Conservation (phyloP, 2,329 filamentous ascomycete species). For the Fusarium succisae region DNA sequence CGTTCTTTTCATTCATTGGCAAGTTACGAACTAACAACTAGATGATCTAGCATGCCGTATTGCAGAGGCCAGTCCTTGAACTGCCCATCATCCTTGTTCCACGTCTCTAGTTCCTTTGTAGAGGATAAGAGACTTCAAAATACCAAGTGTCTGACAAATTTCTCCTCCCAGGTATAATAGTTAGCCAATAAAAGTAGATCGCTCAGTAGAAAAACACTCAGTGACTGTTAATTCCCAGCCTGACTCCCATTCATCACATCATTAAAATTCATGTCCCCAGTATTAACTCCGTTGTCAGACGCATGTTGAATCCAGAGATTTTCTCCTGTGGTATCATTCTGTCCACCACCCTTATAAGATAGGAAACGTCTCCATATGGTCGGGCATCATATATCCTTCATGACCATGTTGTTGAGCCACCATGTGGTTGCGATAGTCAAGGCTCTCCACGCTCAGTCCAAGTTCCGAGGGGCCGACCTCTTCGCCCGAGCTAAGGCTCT, state of each 20-base stretch:
- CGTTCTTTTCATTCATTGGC: not conserved
- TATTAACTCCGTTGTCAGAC: slow-evolving; percentile 25
- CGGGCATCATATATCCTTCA: slow-evolving; percentile 39
- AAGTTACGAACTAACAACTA: slow-evolving; percentile 7
- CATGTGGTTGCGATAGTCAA: slow-evolving; percentile 47
- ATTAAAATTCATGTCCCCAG: slow-evolving; percentile 5
- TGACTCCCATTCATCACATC: slow-evolving; percentile 21
- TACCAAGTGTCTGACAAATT: slow-evolving; percentile 1
- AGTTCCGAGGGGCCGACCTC: slow-evolving; percentile 59
- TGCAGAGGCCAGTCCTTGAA: slow-evolving; percentile 9
- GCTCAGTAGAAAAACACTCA: slow-evolving; percentile 8
- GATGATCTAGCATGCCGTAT: slow-evolving; percentile 1
- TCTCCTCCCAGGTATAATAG: slow-evolving; percentile 12
- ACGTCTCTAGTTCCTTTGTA: not conserved
- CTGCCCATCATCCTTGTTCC: slow-evolving; percentile 12
- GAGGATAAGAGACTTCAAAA: not conserved
- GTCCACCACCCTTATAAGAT: slow-evolving; percentile 22
- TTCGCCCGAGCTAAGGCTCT: slow-evolving; percentile 66
- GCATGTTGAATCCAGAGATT: slow-evolving; percentile 12
- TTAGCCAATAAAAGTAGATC: slow-evolving; percentile 17
- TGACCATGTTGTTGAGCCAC: slow-evolving; percentile 28
- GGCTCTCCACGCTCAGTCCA: slow-evolving; percentile 53
- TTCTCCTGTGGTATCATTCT: slow-evolving; percentile 34
- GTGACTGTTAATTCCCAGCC: not conserved
- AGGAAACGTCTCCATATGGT: slow-evolving; percentile 39